These are phyloP conservation scores for Neopestalotiopsis sp. DNA, from an alignment of 2,329 filamentous ascomycete genomes.

Conservation along the genomic window DNA sequence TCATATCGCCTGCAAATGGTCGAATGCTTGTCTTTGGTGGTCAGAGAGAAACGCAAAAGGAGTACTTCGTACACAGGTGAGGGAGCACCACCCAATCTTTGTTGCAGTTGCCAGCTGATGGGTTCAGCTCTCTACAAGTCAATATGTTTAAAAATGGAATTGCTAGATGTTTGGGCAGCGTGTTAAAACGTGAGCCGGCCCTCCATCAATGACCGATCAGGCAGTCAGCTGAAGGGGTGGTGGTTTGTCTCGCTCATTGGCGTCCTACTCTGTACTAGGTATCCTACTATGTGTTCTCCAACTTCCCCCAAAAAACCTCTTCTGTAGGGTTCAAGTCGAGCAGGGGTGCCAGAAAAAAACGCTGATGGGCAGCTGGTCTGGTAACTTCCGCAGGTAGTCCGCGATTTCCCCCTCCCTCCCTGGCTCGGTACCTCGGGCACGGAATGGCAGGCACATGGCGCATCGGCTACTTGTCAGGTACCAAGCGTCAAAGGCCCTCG, in stretches of 20 bases:
- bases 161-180: neutral
- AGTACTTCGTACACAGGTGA: neutral
- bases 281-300: neutral
- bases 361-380: too few species aligned
- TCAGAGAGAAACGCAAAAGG: neutral
- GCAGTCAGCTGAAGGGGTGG: constrained; percentile 13
- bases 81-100: neutral
- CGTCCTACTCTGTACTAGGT: neutral
- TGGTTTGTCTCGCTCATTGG: neutral
- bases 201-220: constrained; percentile 12
- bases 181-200: constrained; percentile 9
- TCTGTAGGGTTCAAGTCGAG: too few species aligned
- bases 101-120: neutral
- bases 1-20: neutral
- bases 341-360: too few species aligned
- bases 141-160: neutral
- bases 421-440: neutral
- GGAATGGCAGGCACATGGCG: neutral
- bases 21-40: neutral
- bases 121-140: neutral
- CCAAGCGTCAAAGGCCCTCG: neutral
- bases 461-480: neutral
- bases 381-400: too few species aligned
- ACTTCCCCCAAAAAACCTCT: too few species aligned
- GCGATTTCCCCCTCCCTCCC: neutral